These are phyloP conservation scores for Ogataea methanolica DNA, from an alignment of 805 yeast species.

Conservation along the genomic window DNA sequence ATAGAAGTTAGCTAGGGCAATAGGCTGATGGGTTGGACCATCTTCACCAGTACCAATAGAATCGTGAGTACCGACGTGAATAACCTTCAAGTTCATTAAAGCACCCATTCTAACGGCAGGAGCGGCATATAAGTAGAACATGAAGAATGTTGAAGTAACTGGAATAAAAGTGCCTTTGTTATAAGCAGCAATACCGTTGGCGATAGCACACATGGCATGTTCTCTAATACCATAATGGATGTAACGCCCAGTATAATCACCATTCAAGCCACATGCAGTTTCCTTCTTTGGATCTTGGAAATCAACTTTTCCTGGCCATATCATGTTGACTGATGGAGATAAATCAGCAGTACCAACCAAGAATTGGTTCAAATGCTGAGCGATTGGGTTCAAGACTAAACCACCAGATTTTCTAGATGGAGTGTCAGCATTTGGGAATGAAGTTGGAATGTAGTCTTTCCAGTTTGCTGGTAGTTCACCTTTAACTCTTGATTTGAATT, in stretches of 20 bases:
- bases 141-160: constrained; percentile 55
- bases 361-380: constrained; percentile 56
- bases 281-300: constrained; percentile 79
- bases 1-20: constrained; percentile 73
- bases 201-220: constrained; percentile 98
- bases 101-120: constrained; percentile 87
- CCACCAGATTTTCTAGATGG: constrained; percentile 96
- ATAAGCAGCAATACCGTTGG: constrained; percentile 94
- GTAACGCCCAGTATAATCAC: constrained; percentile 88
- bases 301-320: constrained; percentile 78
- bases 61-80: constrained; percentile 87
- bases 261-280: constrained; percentile 44
- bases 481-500: constrained; percentile 67
- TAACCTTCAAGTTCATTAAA: constrained; percentile 72
- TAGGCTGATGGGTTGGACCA: constrained; percentile 92
- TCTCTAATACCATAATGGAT: constrained; percentile 97
- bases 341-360: constrained; percentile 98
- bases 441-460: constrained; percentile 73
- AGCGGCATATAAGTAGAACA: constrained; percentile 79
- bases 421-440: constrained; percentile 75
- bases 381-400: constrained; percentile 60
- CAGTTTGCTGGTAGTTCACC: constrained; percentile 80
- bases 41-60: constrained; percentile 90
- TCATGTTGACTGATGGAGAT: constrained; percentile 86
- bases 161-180: constrained; percentile 83